These are phyloP conservation scores for Xylaria sp. DNA, from an alignment of 495 filamentous ascomycete species.

Conservation along the genomic window DNA sequence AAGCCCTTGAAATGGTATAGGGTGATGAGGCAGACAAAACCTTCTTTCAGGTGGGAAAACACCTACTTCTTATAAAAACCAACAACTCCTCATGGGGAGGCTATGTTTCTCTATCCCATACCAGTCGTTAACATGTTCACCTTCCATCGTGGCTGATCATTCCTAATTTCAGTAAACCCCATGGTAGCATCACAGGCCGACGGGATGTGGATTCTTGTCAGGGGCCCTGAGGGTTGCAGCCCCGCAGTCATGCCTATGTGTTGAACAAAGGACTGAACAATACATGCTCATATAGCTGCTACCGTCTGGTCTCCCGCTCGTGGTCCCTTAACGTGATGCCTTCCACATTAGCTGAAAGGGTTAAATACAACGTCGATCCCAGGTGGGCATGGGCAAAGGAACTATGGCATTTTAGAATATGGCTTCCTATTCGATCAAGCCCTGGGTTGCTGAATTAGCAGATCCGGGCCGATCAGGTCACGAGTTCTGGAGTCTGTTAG, in stretches of 20 bases:
- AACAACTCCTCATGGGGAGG: not conserved
- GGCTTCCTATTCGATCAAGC: not conserved
- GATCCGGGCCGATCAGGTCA: conserved; percentile 26
- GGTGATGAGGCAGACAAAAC: conserved; percentile 19
- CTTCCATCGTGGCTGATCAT: conserved; percentile 23
- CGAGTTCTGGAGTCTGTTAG: not conserved
- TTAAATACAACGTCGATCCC: not conserved
- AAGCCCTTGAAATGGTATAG: conserved; percentile 10
- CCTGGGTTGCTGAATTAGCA: not conserved
- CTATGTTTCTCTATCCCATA: conserved; percentile 12
- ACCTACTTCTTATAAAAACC: conserved; percentile 25
- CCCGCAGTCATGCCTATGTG: conserved; percentile 2
- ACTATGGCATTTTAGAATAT: not conserved
- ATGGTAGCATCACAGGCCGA: conserved; percentile 21
- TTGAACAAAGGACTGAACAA: not conserved
- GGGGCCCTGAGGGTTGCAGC: conserved; percentile 2
- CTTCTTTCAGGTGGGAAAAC: conserved; percentile 2
- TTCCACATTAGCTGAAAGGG: not conserved
- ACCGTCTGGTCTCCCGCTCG: not conserved
- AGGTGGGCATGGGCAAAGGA: not conserved
- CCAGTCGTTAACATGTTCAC: conserved; percentile 12
- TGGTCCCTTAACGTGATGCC: not conserved
- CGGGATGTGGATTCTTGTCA: conserved; percentile 22
- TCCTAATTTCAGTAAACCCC: conserved; percentile 12
- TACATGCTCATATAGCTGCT: not conserved